Conservation (phyloP, 768 basidiomycete species). For the Phaeolepiota aurea region DNA sequence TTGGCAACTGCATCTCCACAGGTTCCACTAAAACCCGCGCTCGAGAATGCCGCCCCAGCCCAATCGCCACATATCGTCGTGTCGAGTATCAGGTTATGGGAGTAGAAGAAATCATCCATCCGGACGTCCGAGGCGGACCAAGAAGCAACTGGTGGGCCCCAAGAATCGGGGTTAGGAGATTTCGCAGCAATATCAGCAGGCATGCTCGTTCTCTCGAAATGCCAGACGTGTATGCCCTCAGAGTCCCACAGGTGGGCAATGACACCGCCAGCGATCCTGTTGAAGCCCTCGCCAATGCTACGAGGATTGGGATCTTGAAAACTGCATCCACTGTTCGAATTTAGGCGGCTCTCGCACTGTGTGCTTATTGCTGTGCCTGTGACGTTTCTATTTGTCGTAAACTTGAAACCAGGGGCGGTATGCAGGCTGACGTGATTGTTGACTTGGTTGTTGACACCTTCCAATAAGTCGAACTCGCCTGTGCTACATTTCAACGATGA, state of each 20-base stretch:
- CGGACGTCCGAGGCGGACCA: constrained; percentile 43
- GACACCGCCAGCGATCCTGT: constrained; percentile 37
- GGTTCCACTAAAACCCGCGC: constrained; percentile 33
- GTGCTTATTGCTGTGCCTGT: constrained; percentile 18
- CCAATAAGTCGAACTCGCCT: constrained; percentile 70
- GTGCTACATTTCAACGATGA: not conserved
- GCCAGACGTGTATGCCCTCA: constrained; percentile 47
- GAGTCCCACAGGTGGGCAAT: constrained; percentile 48
- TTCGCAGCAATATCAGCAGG: constrained; percentile 40
- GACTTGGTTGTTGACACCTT: constrained; percentile 55
- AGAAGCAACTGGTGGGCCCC: constrained; percentile 45
- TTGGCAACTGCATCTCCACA: constrained; percentile 43
- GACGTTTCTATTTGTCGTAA: constrained; percentile 16
- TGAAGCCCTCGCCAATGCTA: constrained; percentile 40
- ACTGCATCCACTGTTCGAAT: constrained; percentile 40
- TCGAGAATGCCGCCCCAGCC: constrained; percentile 25
- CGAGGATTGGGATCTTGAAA: constrained; percentile 30
- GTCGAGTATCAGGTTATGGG: constrained; percentile 42
- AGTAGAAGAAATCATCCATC: constrained; percentile 38
- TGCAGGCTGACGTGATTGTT: constrained; percentile 65
- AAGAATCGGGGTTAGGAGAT: constrained; percentile 36
- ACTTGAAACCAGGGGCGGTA: constrained; percentile 34
- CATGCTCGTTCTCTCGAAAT: constrained; percentile 42
- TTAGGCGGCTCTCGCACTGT: constrained; percentile 30
- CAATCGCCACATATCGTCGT: constrained; percentile 42